Conservation (phyloP, 148 eudicot genomes). For the Silene latifolia region DNA sequence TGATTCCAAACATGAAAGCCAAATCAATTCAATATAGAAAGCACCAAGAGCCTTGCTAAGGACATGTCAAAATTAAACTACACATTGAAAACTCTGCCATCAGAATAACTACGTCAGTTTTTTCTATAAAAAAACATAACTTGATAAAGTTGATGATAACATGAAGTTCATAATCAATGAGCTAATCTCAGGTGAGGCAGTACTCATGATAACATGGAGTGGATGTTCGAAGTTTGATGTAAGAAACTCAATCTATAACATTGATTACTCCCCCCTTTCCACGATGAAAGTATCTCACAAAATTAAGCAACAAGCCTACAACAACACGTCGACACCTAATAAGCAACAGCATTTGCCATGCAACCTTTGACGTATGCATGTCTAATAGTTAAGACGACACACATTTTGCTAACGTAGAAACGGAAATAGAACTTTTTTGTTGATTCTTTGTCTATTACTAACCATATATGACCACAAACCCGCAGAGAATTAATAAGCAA, state of each 20-base stretch:
- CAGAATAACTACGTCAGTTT: not conserved
- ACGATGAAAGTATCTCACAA: not conserved
- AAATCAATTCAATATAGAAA: not conserved
- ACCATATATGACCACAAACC: not conserved
- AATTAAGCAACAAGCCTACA: not conserved
- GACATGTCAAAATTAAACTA: not conserved
- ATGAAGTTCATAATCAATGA: not conserved
- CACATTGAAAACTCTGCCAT: not conserved
- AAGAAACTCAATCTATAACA: not conserved
- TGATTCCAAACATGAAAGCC: not conserved
- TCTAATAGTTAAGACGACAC: not conserved
- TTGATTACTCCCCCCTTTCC: not conserved
- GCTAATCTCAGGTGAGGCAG: not conserved
- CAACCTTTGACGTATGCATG: not conserved
- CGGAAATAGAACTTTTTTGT: not conserved
- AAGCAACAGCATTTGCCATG: not conserved
- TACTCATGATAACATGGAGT: not conserved
- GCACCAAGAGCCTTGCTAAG: not conserved
- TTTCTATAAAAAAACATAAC: not conserved
- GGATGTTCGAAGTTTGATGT: not conserved
- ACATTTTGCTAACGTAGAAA: no score
- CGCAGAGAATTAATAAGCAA: not conserved
- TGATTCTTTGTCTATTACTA: not conserved
- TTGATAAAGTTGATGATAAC: not conserved
- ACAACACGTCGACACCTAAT: not conserved